A percentile compares a stretch with the other conserved stretches of the same genome.
phyloP scores from a whole-genome alignment of 441 rosid genomes.

The Adansonia rubrostipa region DNA sequence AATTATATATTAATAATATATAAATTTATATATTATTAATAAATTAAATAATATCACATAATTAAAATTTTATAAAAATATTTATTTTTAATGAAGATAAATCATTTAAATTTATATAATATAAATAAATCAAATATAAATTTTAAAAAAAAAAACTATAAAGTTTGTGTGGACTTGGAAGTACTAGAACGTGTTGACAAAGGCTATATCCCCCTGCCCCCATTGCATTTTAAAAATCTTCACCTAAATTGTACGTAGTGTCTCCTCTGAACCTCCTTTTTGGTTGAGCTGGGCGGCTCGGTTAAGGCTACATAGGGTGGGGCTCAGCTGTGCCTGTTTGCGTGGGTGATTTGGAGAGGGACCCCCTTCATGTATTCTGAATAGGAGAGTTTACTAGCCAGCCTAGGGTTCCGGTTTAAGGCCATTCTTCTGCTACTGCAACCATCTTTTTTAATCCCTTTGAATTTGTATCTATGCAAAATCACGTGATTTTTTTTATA shows the following conservation, averaged over 20 bases:
- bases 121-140: too few relatives aligned
- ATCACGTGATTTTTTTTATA: conserved; percentile 11
- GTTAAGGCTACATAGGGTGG: not conserved
- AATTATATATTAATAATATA: too few relatives aligned
- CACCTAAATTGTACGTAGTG: conserved; percentile 9
- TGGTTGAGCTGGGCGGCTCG: conserved; percentile 18
- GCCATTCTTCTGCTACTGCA: conserved; percentile 14
- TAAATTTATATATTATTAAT: too few relatives aligned
- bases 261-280: conserved; percentile 5
- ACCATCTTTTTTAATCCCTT: conserved; percentile 21
- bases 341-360: conserved; percentile 12
- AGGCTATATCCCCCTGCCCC: not conserved
- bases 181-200: not conserved
- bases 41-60: too few relatives aligned
- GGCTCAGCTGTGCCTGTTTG: conserved; percentile 3
- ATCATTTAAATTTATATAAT: too few relatives aligned
- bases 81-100: too few relatives aligned
- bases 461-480: conserved; percentile 13
- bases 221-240: conserved; percentile 20
- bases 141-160: too few relatives aligned
- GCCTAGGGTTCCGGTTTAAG: conserved; percentile 2
- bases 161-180: not conserved
- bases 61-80: too few relatives aligned
- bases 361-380: conserved; percentile 22
- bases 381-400: not conserved